Conservation (phyloP, 108 stramenopile genomes). For the Halocafeteria seosinensis region DNA sequence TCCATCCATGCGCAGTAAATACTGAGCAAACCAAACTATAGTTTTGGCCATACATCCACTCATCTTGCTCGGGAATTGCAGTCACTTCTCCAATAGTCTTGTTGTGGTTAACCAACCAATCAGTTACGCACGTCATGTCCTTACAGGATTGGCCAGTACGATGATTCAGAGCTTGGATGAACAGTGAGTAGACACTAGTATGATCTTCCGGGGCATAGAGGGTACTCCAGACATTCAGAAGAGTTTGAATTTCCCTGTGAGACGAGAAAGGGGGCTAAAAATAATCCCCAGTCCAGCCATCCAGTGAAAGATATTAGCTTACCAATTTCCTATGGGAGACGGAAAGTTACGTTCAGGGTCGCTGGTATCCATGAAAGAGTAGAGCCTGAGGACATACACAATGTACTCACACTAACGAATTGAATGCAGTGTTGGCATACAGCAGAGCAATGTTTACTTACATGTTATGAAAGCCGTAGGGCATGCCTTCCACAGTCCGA, state of each 20-base stretch:
- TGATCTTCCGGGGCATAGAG: too few relatives aligned
- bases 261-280: too few relatives aligned
- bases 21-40: neutral
- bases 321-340: too few relatives aligned
- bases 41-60: neutral
- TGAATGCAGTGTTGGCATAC: too few relatives aligned
- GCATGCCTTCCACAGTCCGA: neutral
- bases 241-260: too few relatives aligned
- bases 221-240: too few relatives aligned
- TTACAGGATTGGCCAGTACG: neutral
- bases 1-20: neutral
- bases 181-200: neutral
- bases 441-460: too few relatives aligned
- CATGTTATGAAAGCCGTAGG: neutral
- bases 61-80: neutral
- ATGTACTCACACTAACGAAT: too few relatives aligned
- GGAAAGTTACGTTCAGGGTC: neutral
- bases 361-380: neutral
- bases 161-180: neutral
- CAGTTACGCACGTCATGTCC: neutral
- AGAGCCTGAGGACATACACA: neutral
- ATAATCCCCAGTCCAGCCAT: too few relatives aligned
- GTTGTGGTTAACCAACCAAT: neutral
- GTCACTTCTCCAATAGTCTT: neutral
- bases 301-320: too few relatives aligned